Conservation (phyloP, 345 rosid species). For the Citrus reticulata region DNA sequence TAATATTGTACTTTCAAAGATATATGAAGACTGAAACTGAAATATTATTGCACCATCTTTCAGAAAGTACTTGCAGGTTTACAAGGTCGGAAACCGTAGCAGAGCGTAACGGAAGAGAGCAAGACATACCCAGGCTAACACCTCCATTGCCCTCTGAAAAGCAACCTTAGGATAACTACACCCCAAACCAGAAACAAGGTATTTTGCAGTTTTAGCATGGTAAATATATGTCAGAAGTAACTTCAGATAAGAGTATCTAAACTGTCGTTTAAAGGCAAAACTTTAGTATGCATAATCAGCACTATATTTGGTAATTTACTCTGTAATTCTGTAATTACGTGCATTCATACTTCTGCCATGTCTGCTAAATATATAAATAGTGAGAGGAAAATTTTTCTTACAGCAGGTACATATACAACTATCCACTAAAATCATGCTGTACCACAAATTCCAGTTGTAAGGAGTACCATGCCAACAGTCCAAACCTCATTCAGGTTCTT, state of each 20-base stretch:
- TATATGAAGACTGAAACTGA: background rate
- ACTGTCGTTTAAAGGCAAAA: background rate
- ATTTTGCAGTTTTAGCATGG: background rate
- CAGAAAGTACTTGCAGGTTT: background rate
- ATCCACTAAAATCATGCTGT: no score
- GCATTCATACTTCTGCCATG: background rate
- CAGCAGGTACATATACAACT: no score
- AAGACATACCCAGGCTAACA: background rate
- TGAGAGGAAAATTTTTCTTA: no score
- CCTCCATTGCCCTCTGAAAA: background rate
- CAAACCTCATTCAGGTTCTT: no score
- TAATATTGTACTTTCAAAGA: background rate
- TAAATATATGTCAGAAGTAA: background rate
- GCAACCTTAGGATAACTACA: background rate
- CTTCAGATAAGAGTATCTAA: background rate
- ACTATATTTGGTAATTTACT: background rate
- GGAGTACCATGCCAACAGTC: no score
- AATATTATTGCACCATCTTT: background rate
- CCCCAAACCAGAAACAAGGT: background rate
- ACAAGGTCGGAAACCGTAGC: background rate
- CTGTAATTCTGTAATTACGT: background rate
- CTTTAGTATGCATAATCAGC: no score
- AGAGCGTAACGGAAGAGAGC: background rate
- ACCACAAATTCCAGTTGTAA: no score
- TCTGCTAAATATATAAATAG: no score